Conservation (phyloP, 2,329 filamentous ascomycete species). For the Ophiostoma triangulosporum region DNA sequence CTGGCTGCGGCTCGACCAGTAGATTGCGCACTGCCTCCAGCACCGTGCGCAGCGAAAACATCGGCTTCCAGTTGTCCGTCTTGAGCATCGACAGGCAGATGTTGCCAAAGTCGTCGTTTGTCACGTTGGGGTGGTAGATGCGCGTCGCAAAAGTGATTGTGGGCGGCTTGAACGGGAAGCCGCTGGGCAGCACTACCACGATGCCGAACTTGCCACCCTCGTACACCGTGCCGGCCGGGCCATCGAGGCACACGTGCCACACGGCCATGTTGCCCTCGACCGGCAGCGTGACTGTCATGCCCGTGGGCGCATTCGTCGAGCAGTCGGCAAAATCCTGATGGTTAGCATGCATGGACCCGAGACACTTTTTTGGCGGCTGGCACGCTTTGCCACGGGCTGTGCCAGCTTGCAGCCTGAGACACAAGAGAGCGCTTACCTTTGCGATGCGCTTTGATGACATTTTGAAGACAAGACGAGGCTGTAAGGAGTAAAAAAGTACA, state of each 20-base stretch:
- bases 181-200: constrained; percentile 55
- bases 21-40: constrained; percentile 64
- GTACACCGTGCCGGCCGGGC: constrained; percentile 34
- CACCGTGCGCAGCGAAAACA: constrained; percentile 60
- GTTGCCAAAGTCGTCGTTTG: constrained; percentile 70
- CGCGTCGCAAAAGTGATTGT: constrained; percentile 69
- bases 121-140: constrained; percentile 92
- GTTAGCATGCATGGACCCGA: not conserved
- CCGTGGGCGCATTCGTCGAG: constrained; percentile 31
- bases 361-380: too few species aligned
- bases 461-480: constrained; percentile 22
- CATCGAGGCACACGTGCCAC: constrained; percentile 36
- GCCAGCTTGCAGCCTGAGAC: too few species aligned
- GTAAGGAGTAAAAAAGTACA: not conserved
- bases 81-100: constrained; percentile 81
- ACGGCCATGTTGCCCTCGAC: constrained; percentile 34
- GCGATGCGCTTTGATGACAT: constrained; percentile 11
- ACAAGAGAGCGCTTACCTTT: constrained; percentile 7
- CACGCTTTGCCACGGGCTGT: too few species aligned
- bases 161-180: constrained; percentile 87
- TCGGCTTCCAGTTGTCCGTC: constrained; percentile 83
- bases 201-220: constrained; percentile 61
- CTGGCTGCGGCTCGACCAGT: constrained; percentile 68
- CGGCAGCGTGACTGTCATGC: constrained; percentile 33
- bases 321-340: constrained; percentile 40